Base-by-base conservation (phyloP, 176 grass and related monocot species). In the Tillandsia leiboldiana region DNA sequence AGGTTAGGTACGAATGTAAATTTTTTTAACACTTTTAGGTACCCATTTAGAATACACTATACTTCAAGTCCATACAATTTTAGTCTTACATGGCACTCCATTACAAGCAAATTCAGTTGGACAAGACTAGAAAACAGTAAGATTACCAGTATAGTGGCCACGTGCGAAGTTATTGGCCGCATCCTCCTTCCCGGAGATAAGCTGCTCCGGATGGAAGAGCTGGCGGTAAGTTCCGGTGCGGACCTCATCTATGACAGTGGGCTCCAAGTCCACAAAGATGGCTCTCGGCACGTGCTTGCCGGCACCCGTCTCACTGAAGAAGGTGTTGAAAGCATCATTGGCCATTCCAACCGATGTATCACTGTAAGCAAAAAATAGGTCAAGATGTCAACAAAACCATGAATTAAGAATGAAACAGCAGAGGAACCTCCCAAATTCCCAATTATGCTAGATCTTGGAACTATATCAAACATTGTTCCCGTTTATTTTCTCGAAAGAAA, bases 161-260 rank as follows among this genome's bases (percentile, higher is more conserved):
- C 65, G 65, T 15, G 65, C 65, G 48, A 67, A 67, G 65, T 67
- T 67, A 67, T 67, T 67, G 9, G 65, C 65, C 1, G 65, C 65
- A 49, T 67, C 65, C 65, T 67, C 65, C 27, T 67, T 67, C 3
- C 65, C 65, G 10, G 65, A 67, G 33, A 67, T 67, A 14, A 67
- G 65, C 65, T 67, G 65, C 65, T 67, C 65, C 9, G 65, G 65
- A 9, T 67, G 65, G 65, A 67, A 67, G 65, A 67, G 65, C 33
- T 67, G 65, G 2, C 65, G 65, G 33, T 67, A 67, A 67, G 33
- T 1, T 3, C 65, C 65, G 3, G 42, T 67, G 12, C 65, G 27
- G 33, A 67, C 65, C 17, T 67, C 65, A n/a, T 67, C 65, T 1
- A 67, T 67, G 28, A 67, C 65, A 2, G 65, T 67, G 65, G 65